phyloP scores from a whole-genome alignment of 352 stramenopile genomes.

The Globisporangium okanoganense region DNA sequence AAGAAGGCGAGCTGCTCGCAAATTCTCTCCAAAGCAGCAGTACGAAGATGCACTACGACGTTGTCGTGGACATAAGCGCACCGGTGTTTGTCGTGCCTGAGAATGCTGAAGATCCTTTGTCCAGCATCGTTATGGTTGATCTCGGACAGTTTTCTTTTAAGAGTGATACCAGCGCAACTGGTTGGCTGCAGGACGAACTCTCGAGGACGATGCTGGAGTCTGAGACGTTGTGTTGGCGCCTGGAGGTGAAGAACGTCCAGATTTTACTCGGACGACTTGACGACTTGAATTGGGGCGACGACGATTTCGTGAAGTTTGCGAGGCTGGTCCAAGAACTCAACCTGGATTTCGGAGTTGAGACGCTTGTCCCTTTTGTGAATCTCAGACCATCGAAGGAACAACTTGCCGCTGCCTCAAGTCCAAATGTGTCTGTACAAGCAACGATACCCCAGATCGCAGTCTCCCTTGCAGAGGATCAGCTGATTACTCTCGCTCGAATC shows the following conservation, averaged over 20 bases:
- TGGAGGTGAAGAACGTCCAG: conserved; percentile 59
- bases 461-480: conserved; percentile 13
- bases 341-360: conserved; percentile 50
- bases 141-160: conserved; percentile 62
- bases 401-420: neutral
- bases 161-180: conserved; percentile 28
- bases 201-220: neutral
- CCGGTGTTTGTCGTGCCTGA: conserved; percentile 71
- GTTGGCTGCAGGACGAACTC: conserved; percentile 8
- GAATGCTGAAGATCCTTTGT: conserved; percentile 28
- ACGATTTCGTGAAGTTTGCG: conserved; percentile 30
- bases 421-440: conserved; percentile 12
- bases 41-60: conserved; percentile 41
- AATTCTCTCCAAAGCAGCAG: conserved; percentile 23
- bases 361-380: conserved; percentile 17
- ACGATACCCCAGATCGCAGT: conserved; percentile 21
- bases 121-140: conserved; percentile 61
- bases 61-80: conserved; percentile 69
- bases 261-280: conserved; percentile 47
- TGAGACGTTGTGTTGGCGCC: conserved; percentile 48
- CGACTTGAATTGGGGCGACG: conserved; percentile 34
- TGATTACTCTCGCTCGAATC: conserved; percentile 18
- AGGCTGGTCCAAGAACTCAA: conserved; percentile 64
- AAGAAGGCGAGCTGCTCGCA: conserved; percentile 34
- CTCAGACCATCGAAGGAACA: conserved; percentile 7